Percentiles rank a stretch among this genome's conserved stretches.
Conservation (phyloP, 2,329 filamentous ascomycete genomes). For the Fusarium sp. region DNA sequence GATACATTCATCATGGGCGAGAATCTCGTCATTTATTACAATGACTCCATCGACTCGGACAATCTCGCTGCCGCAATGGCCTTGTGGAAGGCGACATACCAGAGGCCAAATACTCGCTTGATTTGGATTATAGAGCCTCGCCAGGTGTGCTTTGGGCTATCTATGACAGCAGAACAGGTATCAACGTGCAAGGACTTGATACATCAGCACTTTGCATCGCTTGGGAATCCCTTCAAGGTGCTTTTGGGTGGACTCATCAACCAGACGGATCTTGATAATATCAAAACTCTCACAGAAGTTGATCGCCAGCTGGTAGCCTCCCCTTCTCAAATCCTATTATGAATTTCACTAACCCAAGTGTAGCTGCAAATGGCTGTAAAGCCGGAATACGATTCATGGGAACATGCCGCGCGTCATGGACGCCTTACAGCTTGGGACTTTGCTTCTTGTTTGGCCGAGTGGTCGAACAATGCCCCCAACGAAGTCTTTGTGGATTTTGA, state of each 20-base stretch:
- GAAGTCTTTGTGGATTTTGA: slow-evolving; percentile 53
- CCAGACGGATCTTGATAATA: slow-evolving; percentile 27
- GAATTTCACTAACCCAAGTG: background rate
- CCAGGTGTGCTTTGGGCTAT: slow-evolving; percentile 38
- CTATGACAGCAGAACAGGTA: slow-evolving; percentile 28
- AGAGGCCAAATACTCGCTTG: slow-evolving; percentile 21
- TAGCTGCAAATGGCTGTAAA: slow-evolving; percentile 36
- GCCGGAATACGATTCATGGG: slow-evolving; percentile 20
- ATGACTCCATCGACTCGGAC: slow-evolving; percentile 45
- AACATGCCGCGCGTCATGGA: slow-evolving; percentile 35
- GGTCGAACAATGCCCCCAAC: slow-evolving; percentile 31
- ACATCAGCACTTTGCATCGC: slow-evolving; percentile 24
- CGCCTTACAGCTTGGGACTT: slow-evolving; percentile 39
- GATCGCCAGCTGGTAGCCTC: slow-evolving; percentile 30
- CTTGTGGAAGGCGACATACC: slow-evolving; percentile 24
- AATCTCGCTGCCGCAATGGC: slow-evolving; percentile 41
- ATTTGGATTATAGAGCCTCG: slow-evolving; percentile 44
- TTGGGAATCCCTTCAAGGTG: slow-evolving; percentile 32
- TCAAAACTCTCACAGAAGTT: slow-evolving; percentile 5
- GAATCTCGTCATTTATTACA: slow-evolving; percentile 41
- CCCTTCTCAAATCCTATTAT: background rate
- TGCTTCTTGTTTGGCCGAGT: slow-evolving; percentile 30
- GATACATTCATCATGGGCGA: slow-evolving; percentile 24
- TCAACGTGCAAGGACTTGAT: slow-evolving; percentile 31
- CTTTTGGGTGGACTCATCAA: slow-evolving; percentile 38